phyloP scores from a whole-genome alignment of 371 early-diverging fungal genomes.

The Haplosporangium sp. region DNA sequence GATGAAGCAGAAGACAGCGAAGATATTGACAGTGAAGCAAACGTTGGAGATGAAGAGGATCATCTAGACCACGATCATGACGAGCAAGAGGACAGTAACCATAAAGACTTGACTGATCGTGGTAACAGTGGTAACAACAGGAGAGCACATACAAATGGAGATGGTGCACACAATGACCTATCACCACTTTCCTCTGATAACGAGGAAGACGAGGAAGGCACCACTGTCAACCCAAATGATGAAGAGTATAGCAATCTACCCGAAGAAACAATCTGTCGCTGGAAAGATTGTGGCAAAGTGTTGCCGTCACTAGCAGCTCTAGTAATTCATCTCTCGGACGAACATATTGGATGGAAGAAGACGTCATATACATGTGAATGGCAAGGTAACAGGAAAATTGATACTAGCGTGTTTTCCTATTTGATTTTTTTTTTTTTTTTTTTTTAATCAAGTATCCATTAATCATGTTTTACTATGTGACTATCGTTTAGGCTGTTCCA shows the following conservation, averaged over 20 bases:
- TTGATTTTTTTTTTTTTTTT: neutral
- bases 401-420: neutral
- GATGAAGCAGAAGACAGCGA: conserved; percentile 11
- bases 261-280: conserved; percentile 59
- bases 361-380: conserved; percentile 74
- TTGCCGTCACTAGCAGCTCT: conserved; percentile 60
- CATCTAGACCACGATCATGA: conserved; percentile 10
- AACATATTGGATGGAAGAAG: conserved; percentile 77
- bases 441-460: neutral
- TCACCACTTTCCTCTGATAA: conserved; percentile 39
- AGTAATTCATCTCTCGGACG: conserved; percentile 70
- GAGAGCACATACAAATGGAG: neutral
- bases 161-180: conserved; percentile 13
- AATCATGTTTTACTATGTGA: neutral
- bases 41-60: conserved; percentile 10
- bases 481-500: conserved; percentile 58
- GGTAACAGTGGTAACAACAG: neutral
- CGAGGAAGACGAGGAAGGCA: conserved; percentile 31
- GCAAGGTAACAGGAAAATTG: conserved; percentile 40
- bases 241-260: conserved; percentile 50
- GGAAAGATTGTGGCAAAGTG: conserved; percentile 61
- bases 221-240: conserved; percentile 15
- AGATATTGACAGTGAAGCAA: neutral
- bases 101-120: neutral
- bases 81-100: conserved; percentile 1